Conservation (phyloP, 805 yeast genomes). For the Clavispora phyllophila region DNA sequence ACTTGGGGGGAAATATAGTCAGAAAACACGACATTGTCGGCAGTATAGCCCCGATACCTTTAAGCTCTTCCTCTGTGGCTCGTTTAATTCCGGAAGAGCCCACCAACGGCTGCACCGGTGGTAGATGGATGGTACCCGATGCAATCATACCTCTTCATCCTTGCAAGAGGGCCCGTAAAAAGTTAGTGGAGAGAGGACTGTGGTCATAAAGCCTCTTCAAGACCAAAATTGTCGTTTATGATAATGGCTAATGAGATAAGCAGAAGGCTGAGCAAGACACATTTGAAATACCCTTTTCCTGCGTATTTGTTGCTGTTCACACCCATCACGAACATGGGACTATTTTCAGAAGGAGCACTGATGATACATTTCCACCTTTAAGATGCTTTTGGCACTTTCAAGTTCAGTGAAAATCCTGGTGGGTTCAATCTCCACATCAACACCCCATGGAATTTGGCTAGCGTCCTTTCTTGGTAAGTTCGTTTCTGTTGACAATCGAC, state of each 20-base stretch:
- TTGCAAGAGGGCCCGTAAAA: conserved; percentile 31
- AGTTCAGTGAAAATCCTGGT: conserved; percentile 32
- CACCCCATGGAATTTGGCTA: conserved; percentile 30
- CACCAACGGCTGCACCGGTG: too few relatives aligned
- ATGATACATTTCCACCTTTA: conserved; percentile 31
- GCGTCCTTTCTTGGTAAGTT: conserved; percentile 34
- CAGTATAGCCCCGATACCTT: conserved; percentile 31
- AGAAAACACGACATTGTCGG: conserved; percentile 30
- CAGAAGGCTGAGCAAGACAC: conserved; percentile 35
- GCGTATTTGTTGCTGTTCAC: conserved; percentile 31
- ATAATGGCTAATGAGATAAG: conserved; percentile 35
- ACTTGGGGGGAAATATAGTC: conserved; percentile 32
- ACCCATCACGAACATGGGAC: conserved; percentile 34
- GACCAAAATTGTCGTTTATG: conserved; percentile 30
- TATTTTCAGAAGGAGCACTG: conserved; percentile 32
- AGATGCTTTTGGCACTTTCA: conserved; percentile 34
- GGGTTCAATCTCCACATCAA: conserved; percentile 20
- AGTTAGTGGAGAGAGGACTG: conserved; percentile 34
- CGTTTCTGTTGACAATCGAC: too few relatives aligned
- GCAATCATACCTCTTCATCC: conserved; percentile 23
- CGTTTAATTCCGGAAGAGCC: conserved; percentile 25
- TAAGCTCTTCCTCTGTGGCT: conserved; percentile 28
- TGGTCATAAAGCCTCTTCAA: conserved; percentile 34
- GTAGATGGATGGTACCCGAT: too few relatives aligned
- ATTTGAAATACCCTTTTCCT: conserved; percentile 29